A percentile compares a stretch with the other conserved stretches of the same genome.
phyloP scores from a whole-genome alignment of 495 filamentous ascomycete genomes.

The Hypoxylon rickii region DNA sequence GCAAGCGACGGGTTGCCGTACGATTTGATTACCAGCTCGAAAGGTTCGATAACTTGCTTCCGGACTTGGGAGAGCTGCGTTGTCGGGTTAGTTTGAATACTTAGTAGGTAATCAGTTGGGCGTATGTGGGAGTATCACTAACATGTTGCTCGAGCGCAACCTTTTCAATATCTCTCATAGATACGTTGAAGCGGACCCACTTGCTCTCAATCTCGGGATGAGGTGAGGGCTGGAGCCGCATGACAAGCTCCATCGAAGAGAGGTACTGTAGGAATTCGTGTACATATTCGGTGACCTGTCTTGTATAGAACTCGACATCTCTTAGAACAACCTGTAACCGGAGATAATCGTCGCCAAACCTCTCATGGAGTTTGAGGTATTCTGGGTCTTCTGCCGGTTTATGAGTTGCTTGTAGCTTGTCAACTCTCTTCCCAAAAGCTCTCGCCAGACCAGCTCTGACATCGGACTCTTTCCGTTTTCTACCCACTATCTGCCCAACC shows the following conservation, averaged over 20 bases:
- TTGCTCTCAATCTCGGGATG: conserved; percentile 86
- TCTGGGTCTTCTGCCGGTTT: conserved; percentile 77
- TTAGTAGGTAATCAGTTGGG: not conserved
- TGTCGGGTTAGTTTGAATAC: conserved; percentile 2
- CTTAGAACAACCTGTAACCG: conserved; percentile 86
- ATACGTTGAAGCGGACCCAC: conserved; percentile 83
- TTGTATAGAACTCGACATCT: conserved; percentile 86
- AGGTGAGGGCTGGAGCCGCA: conserved; percentile 60
- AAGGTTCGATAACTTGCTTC: conserved; percentile 84
- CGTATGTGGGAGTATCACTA: conserved; percentile 46
- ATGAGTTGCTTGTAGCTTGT: conserved; percentile 67
- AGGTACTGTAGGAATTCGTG: conserved; percentile 73
- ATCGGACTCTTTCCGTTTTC: conserved; percentile 90
- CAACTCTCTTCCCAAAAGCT: conserved; percentile 82
- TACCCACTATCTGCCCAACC: conserved; percentile 81
- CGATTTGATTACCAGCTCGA: conserved; percentile 77
- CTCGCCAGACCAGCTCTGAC: conserved; percentile 81
- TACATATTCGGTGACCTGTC: conserved; percentile 69
- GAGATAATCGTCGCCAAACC: conserved; percentile 84
- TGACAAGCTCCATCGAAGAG: conserved; percentile 68
- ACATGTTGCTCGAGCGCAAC: conserved; percentile 85
- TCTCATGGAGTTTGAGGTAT: conserved; percentile 75
- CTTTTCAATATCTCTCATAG: conserved; percentile 78
- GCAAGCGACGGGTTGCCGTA: conserved; percentile 80
- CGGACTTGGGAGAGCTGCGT: conserved; percentile 71